phyloP scores from a whole-genome alignment of 2,329 filamentous ascomycete genomes.

The Malbranchea zuffiana region DNA sequence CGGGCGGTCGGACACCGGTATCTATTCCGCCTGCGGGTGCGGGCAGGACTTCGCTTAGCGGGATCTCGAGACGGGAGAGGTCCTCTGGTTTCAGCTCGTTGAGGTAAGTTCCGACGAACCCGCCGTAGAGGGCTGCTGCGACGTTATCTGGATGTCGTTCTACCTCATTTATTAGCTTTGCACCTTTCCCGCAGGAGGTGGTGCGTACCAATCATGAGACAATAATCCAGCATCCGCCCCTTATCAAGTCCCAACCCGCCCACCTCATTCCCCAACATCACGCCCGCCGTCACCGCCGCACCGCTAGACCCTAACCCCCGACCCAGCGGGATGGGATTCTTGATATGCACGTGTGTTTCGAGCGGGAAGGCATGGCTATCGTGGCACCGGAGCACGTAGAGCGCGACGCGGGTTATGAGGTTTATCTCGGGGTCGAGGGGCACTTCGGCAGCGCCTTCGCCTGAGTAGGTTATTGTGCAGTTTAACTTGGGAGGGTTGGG shows the following conservation, averaged over 20 bases:
- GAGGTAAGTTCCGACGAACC: slow-evolving; percentile 92
- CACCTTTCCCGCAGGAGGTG: background rate
- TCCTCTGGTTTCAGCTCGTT: slow-evolving; percentile 86
- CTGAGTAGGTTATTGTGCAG: slow-evolving; percentile 85
- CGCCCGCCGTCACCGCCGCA: slow-evolving; percentile 87
- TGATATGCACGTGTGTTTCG: slow-evolving; percentile 85
- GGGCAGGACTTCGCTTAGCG: slow-evolving; percentile 83
- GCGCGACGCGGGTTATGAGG: slow-evolving; percentile 82
- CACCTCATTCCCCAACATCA: slow-evolving; percentile 83
- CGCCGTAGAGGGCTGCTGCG: slow-evolving; percentile 86
- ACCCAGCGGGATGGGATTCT: slow-evolving; percentile 88
- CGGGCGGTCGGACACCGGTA: slow-evolving; percentile 73
- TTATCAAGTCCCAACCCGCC: slow-evolving; percentile 67
- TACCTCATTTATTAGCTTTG: slow-evolving; percentile 17
- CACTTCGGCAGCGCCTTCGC: slow-evolving; percentile 61
- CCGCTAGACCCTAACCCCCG: slow-evolving; percentile 90
- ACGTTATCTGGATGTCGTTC: slow-evolving; percentile 88
- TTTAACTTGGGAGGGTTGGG: slow-evolving; percentile 57
- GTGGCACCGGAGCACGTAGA: slow-evolving; percentile 92
- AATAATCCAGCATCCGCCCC: slow-evolving; percentile 84
- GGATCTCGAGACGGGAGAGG: slow-evolving; percentile 82
- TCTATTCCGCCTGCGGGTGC: slow-evolving; percentile 82
- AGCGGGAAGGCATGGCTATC: slow-evolving; percentile 71
- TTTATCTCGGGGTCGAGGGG: slow-evolving; percentile 76
- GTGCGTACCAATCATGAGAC: slow-evolving; percentile 74